phyloP scores from a whole-genome alignment of 1,139 yeast species.

The Ogataea hybrid region DNA sequence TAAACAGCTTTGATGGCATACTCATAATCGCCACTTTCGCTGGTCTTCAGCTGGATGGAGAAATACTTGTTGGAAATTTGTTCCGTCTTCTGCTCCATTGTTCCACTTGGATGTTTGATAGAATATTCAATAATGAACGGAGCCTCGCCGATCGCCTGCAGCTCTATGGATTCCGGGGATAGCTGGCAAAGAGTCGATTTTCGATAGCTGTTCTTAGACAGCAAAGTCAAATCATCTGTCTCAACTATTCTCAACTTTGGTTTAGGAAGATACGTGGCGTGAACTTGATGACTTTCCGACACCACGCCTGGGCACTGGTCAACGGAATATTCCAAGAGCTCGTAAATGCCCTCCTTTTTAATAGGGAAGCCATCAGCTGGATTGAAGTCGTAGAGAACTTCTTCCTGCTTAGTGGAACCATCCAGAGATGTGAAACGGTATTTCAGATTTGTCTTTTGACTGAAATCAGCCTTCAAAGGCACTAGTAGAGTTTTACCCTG shows the following conservation, averaged over 20 bases:
- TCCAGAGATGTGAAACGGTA: constrained; percentile 37
- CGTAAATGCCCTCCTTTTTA: constrained; percentile 60
- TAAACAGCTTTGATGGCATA: constrained; percentile 61
- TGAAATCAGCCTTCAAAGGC: constrained; percentile 49
- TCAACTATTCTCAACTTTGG: constrained; percentile 45
- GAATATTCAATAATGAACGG: constrained; percentile 77
- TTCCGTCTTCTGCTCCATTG: constrained; percentile 39
- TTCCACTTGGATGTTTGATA: constrained; percentile 58
- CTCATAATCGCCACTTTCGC: constrained; percentile 53
- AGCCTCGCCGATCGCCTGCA: constrained; percentile 49
- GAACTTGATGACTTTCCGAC: constrained; percentile 36
- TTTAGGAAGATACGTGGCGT: constrained; percentile 50
- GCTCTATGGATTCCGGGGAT: constrained; percentile 35
- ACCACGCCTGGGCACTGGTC: constrained; percentile 69
- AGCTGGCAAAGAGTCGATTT: constrained; percentile 25
- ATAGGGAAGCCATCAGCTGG: constrained; percentile 42
- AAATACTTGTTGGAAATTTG: constrained; percentile 53
- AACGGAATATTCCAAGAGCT: constrained; percentile 56
- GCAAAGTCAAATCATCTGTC: constrained; percentile 1
- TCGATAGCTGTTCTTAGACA: constrained; percentile 7
- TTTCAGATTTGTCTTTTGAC: constrained; percentile 46
- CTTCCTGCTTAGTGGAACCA: constrained; percentile 22
- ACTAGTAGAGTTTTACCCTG: constrained; percentile 60
- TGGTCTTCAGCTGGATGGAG: constrained; percentile 30
- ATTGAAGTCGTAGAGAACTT: constrained; percentile 28